Conservation (phyloP, 306 rosid genomes). For the Oemleria cerasiformis region DNA sequence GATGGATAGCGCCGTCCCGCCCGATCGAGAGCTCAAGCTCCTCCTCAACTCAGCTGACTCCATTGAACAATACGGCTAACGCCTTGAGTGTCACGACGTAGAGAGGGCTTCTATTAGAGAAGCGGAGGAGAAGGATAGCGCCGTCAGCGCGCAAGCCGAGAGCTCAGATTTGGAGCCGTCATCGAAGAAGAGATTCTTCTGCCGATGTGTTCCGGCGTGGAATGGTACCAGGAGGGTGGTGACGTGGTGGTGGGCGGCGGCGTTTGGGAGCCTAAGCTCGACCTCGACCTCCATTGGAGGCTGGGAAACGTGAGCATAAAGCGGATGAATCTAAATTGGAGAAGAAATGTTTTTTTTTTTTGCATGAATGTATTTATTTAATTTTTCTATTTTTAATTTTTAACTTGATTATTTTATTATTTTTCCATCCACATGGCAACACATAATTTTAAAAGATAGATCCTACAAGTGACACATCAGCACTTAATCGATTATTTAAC, state of each 20-base stretch:
- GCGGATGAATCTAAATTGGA: not conserved
- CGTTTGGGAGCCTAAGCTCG: slow-evolving; percentile 62
- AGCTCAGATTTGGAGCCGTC: slow-evolving; percentile 65
- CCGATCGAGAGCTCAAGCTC: slow-evolving; percentile 54
- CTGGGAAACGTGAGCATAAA: slow-evolving; percentile 2
- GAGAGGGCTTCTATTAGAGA: slow-evolving; percentile 50
- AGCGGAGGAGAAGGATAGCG: slow-evolving; percentile 45
- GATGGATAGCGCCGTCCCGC: slow-evolving; percentile 61
- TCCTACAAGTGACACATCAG: too few species aligned
- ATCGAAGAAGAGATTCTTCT: slow-evolving; percentile 67
- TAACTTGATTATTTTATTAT: too few species aligned
- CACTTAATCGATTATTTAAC: too few species aligned
- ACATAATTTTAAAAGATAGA: too few species aligned
- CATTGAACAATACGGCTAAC: slow-evolving; percentile 61
- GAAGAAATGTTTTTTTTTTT: too few species aligned
- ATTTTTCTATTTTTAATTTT: too few species aligned
- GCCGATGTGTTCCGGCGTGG: slow-evolving; percentile 54
- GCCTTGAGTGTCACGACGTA: slow-evolving; percentile 76
- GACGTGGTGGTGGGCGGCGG: slow-evolving; percentile 44
- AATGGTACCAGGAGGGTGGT: slow-evolving; percentile 48
- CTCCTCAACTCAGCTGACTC: slow-evolving; percentile 88
- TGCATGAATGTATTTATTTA: too few species aligned
- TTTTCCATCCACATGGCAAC: too few species aligned
- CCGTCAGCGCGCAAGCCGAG: slow-evolving; percentile 90
- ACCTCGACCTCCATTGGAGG: slow-evolving; percentile 49